These are phyloP conservation scores for Helicocarpus griseus DNA, from an alignment of 2,329 filamentous ascomycete genomes.

Conservation along the genomic window DNA sequence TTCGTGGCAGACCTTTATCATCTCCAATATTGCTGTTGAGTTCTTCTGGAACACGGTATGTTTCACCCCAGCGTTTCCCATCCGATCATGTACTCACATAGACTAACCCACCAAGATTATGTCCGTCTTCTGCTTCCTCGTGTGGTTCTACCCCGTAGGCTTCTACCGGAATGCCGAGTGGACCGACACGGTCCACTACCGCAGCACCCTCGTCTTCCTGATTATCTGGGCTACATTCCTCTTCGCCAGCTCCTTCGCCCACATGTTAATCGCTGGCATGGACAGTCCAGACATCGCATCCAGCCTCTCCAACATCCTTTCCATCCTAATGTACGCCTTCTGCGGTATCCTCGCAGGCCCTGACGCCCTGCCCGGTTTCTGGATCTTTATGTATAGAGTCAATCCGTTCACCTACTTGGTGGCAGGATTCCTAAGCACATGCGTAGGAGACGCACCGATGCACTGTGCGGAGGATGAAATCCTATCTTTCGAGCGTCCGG, in stretches of 20 bases:
- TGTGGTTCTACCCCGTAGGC: slow-evolving; percentile 58
- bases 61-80: too few species aligned
- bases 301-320: slow-evolving; percentile 50
- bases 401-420: slow-evolving; percentile 55
- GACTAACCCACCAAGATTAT: slow-evolving; percentile 30
- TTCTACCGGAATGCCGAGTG: slow-evolving; percentile 33
- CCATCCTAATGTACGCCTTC: slow-evolving; percentile 51
- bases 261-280: slow-evolving; percentile 62
- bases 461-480: slow-evolving; percentile 26
- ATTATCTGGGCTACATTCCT: slow-evolving; percentile 57
- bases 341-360: slow-evolving; percentile 46
- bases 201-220: slow-evolving; percentile 56
- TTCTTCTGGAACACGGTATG: slow-evolving; percentile 50
- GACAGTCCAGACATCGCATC: slow-evolving; percentile 58
- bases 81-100: too few species aligned
- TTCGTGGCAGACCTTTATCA: slow-evolving; percentile 60
- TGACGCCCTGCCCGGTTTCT: slow-evolving; percentile 54
- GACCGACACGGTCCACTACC: slow-evolving; percentile 33
- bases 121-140: slow-evolving; percentile 52
- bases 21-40: slow-evolving; percentile 62
- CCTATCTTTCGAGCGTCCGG: slow-evolving; percentile 39
- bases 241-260: slow-evolving; percentile 60
- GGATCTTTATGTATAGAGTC: slow-evolving; percentile 66
- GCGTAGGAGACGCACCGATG: slow-evolving; percentile 19
- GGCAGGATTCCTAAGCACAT: slow-evolving; percentile 26